Evolutionary conservation across 257 asterid genomes (phyloP).

Genomic region (Solanum appendiculatum): DNA sequence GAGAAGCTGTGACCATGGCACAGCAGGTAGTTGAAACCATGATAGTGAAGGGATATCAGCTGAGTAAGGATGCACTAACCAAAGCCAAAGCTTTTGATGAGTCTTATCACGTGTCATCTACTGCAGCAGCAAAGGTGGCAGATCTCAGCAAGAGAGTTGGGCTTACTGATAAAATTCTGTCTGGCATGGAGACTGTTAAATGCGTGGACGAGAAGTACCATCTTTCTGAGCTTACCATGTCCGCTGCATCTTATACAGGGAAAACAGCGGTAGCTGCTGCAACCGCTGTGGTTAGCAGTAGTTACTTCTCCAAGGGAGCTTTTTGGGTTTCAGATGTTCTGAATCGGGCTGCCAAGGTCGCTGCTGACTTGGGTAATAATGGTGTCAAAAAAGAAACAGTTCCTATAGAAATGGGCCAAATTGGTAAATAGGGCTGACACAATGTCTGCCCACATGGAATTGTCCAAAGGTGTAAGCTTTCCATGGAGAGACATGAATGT

Average conservation of each 20-base stretch:
- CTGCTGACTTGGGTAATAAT: conserved; percentile 37
- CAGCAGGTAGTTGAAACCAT: conserved; percentile 39
- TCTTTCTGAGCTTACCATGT: conserved; percentile 25
- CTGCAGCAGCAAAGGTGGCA: conserved; percentile 43
- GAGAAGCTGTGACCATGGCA: conserved; percentile 45
- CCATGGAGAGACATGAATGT: neutral
- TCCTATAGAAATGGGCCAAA: neutral
- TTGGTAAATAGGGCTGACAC: neutral
- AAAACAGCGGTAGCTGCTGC: conserved; percentile 41
- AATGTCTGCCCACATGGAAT: neutral
- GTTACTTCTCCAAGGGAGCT: conserved; percentile 52
- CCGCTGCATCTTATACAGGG: conserved; percentile 36
- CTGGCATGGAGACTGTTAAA: conserved; percentile 29
- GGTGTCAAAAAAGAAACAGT: neutral
- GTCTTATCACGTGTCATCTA: conserved; percentile 33
- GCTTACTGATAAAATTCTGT: conserved; percentile 34
- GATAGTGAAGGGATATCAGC: conserved; percentile 41
- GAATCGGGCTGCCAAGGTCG: conserved; percentile 41
- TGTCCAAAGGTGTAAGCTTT: neutral
- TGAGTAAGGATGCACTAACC: conserved; percentile 43
- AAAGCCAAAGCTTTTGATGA: conserved; percentile 66
- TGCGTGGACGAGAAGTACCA: conserved; percentile 38
- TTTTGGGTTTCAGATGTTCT: conserved; percentile 43
- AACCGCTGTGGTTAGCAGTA: conserved; percentile 36
- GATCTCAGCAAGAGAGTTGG: conserved; percentile 45